A percentile compares a stretch with the other conserved stretches of the same genome.
Conservation (phyloP, 257 asterid genomes). For the Lithospermum erythrorhizon region DNA sequence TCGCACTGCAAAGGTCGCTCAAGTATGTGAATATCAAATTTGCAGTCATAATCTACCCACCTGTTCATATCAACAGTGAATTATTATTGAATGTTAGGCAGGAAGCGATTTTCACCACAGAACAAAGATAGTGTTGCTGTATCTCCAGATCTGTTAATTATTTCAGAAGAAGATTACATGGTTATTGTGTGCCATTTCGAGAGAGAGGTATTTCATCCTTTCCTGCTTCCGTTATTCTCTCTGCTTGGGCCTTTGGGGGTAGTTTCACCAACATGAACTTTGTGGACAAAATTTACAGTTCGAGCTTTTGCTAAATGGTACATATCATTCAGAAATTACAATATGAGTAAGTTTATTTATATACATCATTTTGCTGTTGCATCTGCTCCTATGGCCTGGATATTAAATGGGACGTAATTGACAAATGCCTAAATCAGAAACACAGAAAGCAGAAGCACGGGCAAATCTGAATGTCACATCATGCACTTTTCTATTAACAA, state of each 20-base stretch:
- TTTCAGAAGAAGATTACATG: slow-evolving; percentile 58
- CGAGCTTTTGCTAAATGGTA: slow-evolving; percentile 72
- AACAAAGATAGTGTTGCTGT: slow-evolving; percentile 13
- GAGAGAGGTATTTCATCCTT: slow-evolving; percentile 36
- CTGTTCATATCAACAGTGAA: slow-evolving; percentile 3
- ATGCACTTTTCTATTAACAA: too few relatives aligned
- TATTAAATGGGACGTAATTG: not conserved
- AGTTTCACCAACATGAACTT: slow-evolving; percentile 11
- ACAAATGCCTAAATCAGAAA: not conserved
- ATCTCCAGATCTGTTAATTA: slow-evolving; percentile 34
- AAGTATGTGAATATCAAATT: slow-evolving; percentile 32
- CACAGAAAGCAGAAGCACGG: not conserved
- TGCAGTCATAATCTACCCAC: slow-evolving; percentile 1
- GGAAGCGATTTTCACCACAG: slow-evolving; percentile 26
- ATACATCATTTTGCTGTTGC: not conserved
- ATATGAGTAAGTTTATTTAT: slow-evolving; percentile 38
- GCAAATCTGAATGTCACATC: not conserved
- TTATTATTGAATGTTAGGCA: slow-evolving; percentile 21
- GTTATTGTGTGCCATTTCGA: slow-evolving; percentile 41
- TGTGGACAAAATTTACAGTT: slow-evolving; percentile 57
- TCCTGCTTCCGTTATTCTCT: not conserved
- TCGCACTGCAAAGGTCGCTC: slow-evolving; percentile 44
- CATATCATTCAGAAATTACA: slow-evolving; percentile 57
- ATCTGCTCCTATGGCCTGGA: not conserved
- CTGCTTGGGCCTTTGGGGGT: slow-evolving; percentile 15